Evolutionary conservation across 2,329 filamentous ascomycete genomes (phyloP), one percentile per base, ranked within the genome.

Genomic region (Hymenoscyphus fraxineus): DNA sequence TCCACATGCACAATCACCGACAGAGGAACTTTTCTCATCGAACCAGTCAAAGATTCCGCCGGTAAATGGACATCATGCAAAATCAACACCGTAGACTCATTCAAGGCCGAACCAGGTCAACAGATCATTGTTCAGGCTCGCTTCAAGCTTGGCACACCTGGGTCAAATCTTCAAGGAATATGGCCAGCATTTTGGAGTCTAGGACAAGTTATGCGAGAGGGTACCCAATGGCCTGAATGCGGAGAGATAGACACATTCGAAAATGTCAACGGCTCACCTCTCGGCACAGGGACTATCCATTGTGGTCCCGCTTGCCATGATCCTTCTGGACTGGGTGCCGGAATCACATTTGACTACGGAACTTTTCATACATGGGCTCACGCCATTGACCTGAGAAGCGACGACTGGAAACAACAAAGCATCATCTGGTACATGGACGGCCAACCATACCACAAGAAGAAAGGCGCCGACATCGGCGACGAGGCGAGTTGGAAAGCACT

Each of bases 171-270:
- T 7, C 68, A 70, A 44, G 69, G 69, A 22, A 68, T 71, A 61
- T 71, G 69, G 69, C 69, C 69, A n/a, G 69, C 68, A 0, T 71
- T 71, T 62, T 71, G 68, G 69, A 63, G 65, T 27, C 58, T 71
- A 3, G 69, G 69, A 10, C 61, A 69, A 27, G 27, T 56, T 1
- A 64, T 70, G 31, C 57, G 68, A 6, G 41, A 65, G 27, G 67
- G 68, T 4, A 66, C 61, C 3, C 27, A 51, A 16, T 71, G 69
- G 69, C 69, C 69, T 1, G 58, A 39, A 5, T 71, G 68, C 62
- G 69, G 68, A 38, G 69, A 71, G 44, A 71, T 71, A 61, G 69
- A 71, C 57, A 71, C 69, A 9, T 66, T 71, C n/a, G 68, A 71
- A 58, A 70, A 69, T 58, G 47, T 71, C 39, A 65, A 69, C 57